Percentiles rank a stretch among this genome's conserved stretches.
phyloP scores from a whole-genome alignment of 116 monocot species.

The Cymodocea nodosa region DNA sequence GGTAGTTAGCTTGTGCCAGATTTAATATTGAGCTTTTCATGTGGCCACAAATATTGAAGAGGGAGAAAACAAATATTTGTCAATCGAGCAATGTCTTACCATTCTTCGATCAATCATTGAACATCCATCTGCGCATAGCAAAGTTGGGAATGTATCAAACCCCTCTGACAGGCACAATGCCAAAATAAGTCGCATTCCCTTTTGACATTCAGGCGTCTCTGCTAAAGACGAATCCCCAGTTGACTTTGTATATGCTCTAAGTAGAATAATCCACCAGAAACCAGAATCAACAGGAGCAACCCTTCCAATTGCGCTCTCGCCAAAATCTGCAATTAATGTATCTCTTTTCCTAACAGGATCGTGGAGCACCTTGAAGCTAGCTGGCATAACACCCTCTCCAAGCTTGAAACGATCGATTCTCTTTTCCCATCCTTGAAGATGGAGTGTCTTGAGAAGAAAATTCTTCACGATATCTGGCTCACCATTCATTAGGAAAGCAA shows the following conservation, averaged over 20 bases:
- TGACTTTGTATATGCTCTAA: slow-evolving; percentile 22
- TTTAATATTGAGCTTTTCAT: too few relatives aligned
- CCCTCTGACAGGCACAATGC: slow-evolving; percentile 20
- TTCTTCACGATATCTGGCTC: slow-evolving; percentile 17
- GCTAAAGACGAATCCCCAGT: slow-evolving; percentile 20
- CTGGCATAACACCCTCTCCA: slow-evolving; percentile 29
- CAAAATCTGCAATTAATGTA: slow-evolving; percentile 15
- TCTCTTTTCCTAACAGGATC: slow-evolving; percentile 15
- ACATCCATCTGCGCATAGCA: slow-evolving; percentile 22
- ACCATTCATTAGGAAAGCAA: slow-evolving; percentile 27
- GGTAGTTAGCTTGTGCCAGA: too few relatives aligned
- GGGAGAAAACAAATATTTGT: too few relatives aligned
- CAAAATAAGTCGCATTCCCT: slow-evolving; percentile 19
- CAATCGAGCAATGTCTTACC: too few relatives aligned
- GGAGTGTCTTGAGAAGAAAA: slow-evolving; percentile 22
- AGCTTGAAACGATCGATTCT: slow-evolving; percentile 21
- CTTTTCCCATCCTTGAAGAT: slow-evolving; percentile 23
- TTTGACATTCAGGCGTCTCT: slow-evolving; percentile 21
- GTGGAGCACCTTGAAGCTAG: slow-evolving; percentile 22
- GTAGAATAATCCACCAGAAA: slow-evolving; percentile 30
- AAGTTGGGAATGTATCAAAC: slow-evolving; percentile 20
- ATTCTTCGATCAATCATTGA: slow-evolving; percentile 28
- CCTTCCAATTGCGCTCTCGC: slow-evolving; percentile 18
- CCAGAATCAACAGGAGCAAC: slow-evolving; percentile 29
- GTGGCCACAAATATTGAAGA: too few relatives aligned